These are phyloP conservation scores for Lachancea thermotolerans DNA, from an alignment of 805 yeast species.

Conservation along the genomic window DNA sequence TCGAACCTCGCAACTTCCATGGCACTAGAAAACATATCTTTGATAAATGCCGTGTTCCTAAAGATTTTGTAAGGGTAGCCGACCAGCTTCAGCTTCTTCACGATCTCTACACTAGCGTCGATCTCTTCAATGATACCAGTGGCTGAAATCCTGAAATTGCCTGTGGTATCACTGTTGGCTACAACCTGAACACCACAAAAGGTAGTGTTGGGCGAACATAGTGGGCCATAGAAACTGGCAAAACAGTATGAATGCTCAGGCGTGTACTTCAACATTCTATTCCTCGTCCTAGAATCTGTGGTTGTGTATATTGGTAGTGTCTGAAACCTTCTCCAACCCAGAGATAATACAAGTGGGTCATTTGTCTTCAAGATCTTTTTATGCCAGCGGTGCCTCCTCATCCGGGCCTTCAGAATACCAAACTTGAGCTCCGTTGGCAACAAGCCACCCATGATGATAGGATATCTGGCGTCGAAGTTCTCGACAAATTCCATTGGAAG, in stretches of 20 bases:
- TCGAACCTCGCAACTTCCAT: constrained; percentile 96
- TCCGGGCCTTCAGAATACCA: constrained; percentile 86
- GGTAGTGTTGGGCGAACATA: constrained; percentile 95
- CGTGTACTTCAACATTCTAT: constrained; percentile 94
- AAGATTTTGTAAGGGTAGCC: constrained; percentile 92
- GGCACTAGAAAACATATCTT: constrained; percentile 89
- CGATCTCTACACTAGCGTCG: constrained; percentile 83
- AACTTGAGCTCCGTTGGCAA: constrained; percentile 86
- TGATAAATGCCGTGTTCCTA: constrained; percentile 94
- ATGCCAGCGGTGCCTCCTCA: constrained; percentile 99
- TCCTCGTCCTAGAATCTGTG: constrained; percentile 94
- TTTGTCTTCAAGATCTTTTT: constrained; percentile 90
- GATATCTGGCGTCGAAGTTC: constrained; percentile 77
- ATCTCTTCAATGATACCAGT: constrained; percentile 95
- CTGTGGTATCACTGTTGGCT: constrained; percentile 75
- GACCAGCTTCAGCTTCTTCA: constrained; percentile 88
- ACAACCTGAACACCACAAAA: constrained; percentile 92
- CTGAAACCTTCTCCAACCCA: constrained; percentile 99
- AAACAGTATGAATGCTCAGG: constrained; percentile 97
- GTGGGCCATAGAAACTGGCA: constrained; percentile 94
- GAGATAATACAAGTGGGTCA: constrained; percentile 87
- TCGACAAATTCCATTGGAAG: constrained; percentile 88
- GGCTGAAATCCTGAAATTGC: constrained; percentile 90
- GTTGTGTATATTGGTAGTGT: constrained; percentile 94
- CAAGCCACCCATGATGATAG: constrained; percentile 85